Evolutionary conservation across 345 rosid genomes (phyloP).

Genomic region (Euphorbia lathyris): DNA sequence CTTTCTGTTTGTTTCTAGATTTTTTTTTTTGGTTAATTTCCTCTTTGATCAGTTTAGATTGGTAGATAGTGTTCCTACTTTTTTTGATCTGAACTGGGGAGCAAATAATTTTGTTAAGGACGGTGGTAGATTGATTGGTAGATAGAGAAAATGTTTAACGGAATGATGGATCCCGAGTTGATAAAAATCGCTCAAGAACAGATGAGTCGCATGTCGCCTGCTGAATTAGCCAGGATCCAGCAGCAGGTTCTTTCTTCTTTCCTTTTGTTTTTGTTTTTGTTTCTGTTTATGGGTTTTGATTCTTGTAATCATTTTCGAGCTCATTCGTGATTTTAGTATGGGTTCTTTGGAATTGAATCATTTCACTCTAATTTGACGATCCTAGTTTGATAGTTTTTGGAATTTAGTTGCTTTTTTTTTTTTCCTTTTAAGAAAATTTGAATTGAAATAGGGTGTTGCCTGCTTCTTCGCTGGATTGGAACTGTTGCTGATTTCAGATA

Average conservation of each 20-base stretch:
- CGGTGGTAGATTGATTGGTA: background rate
- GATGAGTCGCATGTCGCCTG: conserved; percentile 92
- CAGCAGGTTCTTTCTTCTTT: conserved; percentile 24
- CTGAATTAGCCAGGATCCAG: conserved; percentile 52
- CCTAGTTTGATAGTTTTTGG: background rate
- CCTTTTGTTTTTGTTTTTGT: background rate
- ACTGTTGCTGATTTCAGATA: background rate
- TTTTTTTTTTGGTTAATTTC: background rate
- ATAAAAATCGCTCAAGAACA: conserved; percentile 88
- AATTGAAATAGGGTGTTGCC: background rate
- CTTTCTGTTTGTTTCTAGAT: background rate
- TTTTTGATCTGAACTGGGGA: background rate
- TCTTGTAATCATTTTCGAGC: background rate
- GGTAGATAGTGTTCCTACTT: background rate
- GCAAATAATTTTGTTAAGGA: background rate
- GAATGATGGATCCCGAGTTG: conserved; percentile 96
- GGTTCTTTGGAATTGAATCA: background rate
- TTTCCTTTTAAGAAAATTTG: background rate
- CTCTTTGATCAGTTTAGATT: background rate
- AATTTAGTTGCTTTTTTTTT: background rate
- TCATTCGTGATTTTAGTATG: background rate
- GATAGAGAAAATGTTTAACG: conserved; percentile 49
- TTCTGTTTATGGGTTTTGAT: too few relatives aligned
- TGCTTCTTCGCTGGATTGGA: background rate
- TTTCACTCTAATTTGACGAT: background rate